These are phyloP conservation scores for Fonsecaea nubica DNA, from an alignment of 2,329 filamentous ascomycete genomes.

Conservation along the genomic window DNA sequence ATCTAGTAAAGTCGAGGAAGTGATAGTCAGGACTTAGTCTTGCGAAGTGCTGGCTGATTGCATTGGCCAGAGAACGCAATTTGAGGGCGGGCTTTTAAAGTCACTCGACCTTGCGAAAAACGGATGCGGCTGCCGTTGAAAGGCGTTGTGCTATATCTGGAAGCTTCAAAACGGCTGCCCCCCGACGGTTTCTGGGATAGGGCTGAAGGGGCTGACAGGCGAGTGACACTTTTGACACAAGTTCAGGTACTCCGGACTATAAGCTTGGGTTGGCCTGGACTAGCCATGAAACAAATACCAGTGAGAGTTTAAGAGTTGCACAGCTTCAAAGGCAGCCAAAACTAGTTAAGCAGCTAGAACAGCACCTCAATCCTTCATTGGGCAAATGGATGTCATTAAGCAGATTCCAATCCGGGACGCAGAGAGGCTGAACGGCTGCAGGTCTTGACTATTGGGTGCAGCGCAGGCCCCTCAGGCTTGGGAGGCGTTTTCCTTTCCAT, in stretches of 20 bases:
- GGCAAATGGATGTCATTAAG: slow-evolving; percentile 9
- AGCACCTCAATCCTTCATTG: slow-evolving; percentile 1
- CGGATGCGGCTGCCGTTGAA: background rate
- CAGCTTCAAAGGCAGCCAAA: slow-evolving; percentile 1
- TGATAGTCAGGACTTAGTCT: slow-evolving; percentile 1
- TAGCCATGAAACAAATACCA: slow-evolving; percentile 1
- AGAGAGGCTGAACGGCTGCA: slow-evolving; percentile 20
- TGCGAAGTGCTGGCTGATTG: slow-evolving; percentile 5
- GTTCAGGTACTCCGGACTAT: background rate
- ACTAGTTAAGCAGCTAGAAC: slow-evolving; percentile 18
- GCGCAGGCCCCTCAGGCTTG: slow-evolving; percentile 5
- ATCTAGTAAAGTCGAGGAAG: slow-evolving; percentile 7
- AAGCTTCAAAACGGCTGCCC: slow-evolving; percentile 8
- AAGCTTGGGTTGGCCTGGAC: background rate
- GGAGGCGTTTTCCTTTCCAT: slow-evolving; percentile 2
- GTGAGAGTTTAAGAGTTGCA: slow-evolving; percentile 9
- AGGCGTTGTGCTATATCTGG: slow-evolving; percentile 22
- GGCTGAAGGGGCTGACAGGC: slow-evolving; percentile 17
- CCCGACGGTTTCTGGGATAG: slow-evolving; percentile 5
- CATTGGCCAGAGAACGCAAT: background rate
- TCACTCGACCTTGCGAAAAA: slow-evolving; percentile 5
- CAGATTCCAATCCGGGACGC: slow-evolving; percentile 4
- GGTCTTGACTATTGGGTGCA: slow-evolving; percentile 9
- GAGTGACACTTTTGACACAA: slow-evolving; percentile 8
- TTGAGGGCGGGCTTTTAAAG: slow-evolving; percentile 1